Conservation (phyloP, 352 stramenopile genomes). For the Elongisporangium senticosum region DNA sequence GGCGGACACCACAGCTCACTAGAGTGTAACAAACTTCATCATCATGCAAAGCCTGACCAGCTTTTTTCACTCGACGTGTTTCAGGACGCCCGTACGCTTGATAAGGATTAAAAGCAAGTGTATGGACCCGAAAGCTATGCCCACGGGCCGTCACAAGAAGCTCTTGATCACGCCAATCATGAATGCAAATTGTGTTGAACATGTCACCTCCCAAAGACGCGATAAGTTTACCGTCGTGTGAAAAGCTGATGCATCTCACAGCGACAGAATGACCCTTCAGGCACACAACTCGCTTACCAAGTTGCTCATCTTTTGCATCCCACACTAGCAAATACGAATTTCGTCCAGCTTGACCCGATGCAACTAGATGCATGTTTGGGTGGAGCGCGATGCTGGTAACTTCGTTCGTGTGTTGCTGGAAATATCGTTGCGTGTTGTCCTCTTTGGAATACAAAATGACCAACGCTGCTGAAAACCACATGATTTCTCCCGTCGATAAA, state of each 20-base stretch:
- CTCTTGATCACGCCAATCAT: conserved; percentile 63
- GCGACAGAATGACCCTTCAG: conserved; percentile 49
- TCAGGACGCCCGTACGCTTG: conserved; percentile 61
- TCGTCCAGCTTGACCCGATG: conserved; percentile 49
- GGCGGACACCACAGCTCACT: conserved; percentile 62
- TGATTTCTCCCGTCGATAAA: conserved; percentile 46
- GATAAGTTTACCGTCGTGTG: conserved; percentile 61
- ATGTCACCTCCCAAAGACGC: conserved; percentile 64
- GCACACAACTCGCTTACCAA: conserved; percentile 48
- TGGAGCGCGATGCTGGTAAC: conserved; percentile 50
- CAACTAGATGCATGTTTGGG: conserved; percentile 53
- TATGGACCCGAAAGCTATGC: conserved; percentile 63
- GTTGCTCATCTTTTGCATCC: conserved; percentile 50
- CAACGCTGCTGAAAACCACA: conserved; percentile 56
- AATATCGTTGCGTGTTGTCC: conserved; percentile 48
- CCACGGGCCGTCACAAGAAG: conserved; percentile 47
- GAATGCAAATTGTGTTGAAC: conserved; percentile 75
- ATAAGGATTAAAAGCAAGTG: conserved; percentile 64
- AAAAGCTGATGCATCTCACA: conserved; percentile 62
- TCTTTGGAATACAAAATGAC: conserved; percentile 54
- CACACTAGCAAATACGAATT: conserved; percentile 63
- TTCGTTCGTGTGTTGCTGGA: conserved; percentile 54
- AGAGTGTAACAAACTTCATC: conserved; percentile 69
- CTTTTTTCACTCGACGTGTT: conserved; percentile 34
- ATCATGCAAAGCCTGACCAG: conserved; percentile 60